Evolutionary conservation across 2,329 filamentous ascomycete genomes (phyloP).

Genomic region (Ophiostoma sp.): DNA sequence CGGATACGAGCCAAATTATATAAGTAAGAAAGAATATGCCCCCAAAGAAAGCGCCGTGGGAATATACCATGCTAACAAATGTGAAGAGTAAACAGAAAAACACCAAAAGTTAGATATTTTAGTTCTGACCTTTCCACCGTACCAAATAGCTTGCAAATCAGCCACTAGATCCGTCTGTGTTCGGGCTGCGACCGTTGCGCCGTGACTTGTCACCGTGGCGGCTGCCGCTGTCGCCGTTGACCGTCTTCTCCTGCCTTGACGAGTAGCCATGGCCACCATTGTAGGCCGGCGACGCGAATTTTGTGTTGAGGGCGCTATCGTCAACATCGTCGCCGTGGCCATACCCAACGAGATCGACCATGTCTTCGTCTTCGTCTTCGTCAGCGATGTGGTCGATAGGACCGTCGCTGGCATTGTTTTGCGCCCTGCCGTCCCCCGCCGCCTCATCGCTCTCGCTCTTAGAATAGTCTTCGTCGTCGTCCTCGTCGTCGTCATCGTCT

Average conservation of each 20-base stretch:
- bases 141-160: not conserved
- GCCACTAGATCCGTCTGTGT: constrained; percentile 14
- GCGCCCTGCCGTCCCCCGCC: constrained; percentile 1
- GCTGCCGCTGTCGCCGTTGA: not conserved
- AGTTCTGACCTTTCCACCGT: not conserved
- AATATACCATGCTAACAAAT: not conserved
- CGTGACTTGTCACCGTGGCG: not conserved
- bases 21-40: not conserved
- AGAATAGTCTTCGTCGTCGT: not conserved
- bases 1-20: not conserved
- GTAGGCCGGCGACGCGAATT: not conserved
- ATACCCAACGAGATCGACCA: constrained; percentile 1
- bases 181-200: constrained; percentile 4
- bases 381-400: not conserved
- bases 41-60: not conserved
- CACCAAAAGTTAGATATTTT: not conserved
- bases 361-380: constrained; percentile 8
- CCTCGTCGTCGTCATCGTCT: constrained; percentile 29
- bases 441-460: constrained; percentile 17
- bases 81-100: not conserved
- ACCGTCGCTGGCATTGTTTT: not conserved
- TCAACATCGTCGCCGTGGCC: constrained; percentile 8
- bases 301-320: not conserved
- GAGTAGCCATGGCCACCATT: not conserved
- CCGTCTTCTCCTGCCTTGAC: not conserved